A percentile compares a stretch with the other conserved stretches of the same genome.
phyloP scores from a whole-genome alignment of 179 eudicot species.

The Carnegiea gigantea region DNA sequence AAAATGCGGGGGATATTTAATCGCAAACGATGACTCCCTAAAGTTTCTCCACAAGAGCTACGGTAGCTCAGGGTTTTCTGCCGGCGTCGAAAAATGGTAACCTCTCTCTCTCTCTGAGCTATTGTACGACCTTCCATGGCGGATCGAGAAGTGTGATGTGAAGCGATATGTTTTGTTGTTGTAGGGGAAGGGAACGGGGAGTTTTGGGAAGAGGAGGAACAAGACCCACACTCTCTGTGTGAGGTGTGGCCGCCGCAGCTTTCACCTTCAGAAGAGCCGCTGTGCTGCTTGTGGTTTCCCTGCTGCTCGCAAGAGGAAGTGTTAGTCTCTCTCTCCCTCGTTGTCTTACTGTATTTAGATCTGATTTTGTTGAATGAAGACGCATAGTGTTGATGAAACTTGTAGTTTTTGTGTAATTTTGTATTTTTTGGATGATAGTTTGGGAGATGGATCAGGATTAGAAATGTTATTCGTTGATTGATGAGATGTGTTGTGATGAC shows the following conservation, averaged over 20 bases:
- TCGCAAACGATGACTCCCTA: not conserved
- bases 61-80: conserved; percentile 18
- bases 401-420: too few species aligned
- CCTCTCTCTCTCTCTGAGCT: not conserved
- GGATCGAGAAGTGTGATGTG: not conserved
- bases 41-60: not conserved
- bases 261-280: conserved; percentile 85
- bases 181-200: conserved; percentile 84
- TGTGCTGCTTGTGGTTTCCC: conserved; percentile 79
- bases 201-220: conserved; percentile 94
- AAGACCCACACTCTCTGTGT: conserved; percentile 92
- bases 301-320: conserved; percentile 70
- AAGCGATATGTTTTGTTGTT: conserved; percentile 19
- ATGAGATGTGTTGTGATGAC: too few species aligned
- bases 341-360: not conserved
- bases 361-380: not conserved
- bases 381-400: too few species aligned
- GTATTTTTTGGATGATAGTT: too few species aligned
- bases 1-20: not conserved
- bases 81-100: conserved; percentile 26
- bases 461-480: too few species aligned
- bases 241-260: conserved; percentile 82
- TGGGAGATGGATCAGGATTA: too few species aligned
- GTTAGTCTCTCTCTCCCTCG: conserved; percentile 33
- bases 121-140: not conserved